These are phyloP conservation scores for Puccinia brachypodii DNA, from an alignment of 1,284 basidiomycete species.

Conservation along the genomic window DNA sequence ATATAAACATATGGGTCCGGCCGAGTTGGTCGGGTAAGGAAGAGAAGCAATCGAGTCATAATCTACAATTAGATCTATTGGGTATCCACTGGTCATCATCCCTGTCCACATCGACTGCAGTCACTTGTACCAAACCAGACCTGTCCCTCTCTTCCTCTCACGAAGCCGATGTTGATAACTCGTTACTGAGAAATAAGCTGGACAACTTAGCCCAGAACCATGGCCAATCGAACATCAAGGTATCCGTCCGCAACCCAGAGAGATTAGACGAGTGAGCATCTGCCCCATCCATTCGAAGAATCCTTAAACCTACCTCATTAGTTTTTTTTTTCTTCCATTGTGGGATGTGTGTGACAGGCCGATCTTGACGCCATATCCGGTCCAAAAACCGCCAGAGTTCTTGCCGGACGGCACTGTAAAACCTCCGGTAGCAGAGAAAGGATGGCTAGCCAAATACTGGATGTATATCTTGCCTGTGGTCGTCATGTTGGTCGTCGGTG, in stretches of 20 bases:
- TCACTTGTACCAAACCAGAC: neutral
- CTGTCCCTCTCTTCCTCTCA: neutral
- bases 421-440: conserved; percentile 12
- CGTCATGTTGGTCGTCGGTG: conserved; percentile 56
- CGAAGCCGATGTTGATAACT: neutral
- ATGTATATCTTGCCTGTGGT: conserved; percentile 70
- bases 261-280: conserved; percentile 14
- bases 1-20: conserved; percentile 36
- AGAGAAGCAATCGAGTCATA: neutral
- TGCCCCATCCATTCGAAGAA: neutral
- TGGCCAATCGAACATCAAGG: neutral
- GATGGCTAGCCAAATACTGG: conserved; percentile 69
- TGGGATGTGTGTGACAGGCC: neutral
- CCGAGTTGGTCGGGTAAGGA: neutral
- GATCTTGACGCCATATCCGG: neutral
- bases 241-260: conserved; percentile 20
- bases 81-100: conserved; percentile 37
- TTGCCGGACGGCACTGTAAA: conserved; percentile 33
- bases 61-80: conserved; percentile 21
- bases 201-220: neutral
- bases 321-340: neutral
- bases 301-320: too few relatives aligned
- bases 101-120: neutral
- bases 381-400: conserved; percentile 8
- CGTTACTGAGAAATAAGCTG: neutral